Evolutionary conservation across 1,284 basidiomycete species (phyloP).

Genomic region (Mycena citricolor): DNA sequence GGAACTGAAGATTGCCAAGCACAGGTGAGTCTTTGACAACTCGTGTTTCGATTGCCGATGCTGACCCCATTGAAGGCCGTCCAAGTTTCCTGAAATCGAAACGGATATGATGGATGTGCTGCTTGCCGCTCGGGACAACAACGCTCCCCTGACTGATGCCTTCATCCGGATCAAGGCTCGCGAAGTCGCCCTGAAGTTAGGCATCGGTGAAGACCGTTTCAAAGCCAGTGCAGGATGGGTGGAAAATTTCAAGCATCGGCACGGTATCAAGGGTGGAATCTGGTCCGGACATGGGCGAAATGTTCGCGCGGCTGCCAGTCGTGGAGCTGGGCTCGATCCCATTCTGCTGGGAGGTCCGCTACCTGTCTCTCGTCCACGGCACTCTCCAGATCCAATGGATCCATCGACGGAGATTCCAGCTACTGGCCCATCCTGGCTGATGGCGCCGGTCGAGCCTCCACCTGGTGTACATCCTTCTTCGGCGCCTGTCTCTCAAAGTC

Average conservation of each 20-base stretch:
- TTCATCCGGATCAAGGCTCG: slow-evolving; percentile 73
- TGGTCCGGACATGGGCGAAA: slow-evolving; percentile 45
- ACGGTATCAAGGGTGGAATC: slow-evolving; percentile 66
- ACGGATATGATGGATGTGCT: slow-evolving; percentile 62
- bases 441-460: too few relatives aligned
- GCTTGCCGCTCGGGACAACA: slow-evolving; percentile 47
- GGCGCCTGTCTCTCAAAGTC: too few relatives aligned
- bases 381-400: too few relatives aligned
- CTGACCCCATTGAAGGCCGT: slow-evolving; percentile 45
- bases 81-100: slow-evolving; percentile 81
- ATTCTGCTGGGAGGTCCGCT: too few relatives aligned
- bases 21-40: slow-evolving; percentile 49
- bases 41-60: slow-evolving; percentile 11
- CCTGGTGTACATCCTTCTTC: too few relatives aligned
- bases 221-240: slow-evolving; percentile 91
- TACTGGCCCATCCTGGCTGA: too few relatives aligned
- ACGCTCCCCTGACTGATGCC: slow-evolving; percentile 64
- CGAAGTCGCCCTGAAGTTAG: slow-evolving; percentile 58
- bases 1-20: slow-evolving; percentile 57
- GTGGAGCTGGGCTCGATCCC: too few relatives aligned
- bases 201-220: slow-evolving; percentile 71
- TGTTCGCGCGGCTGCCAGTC: slow-evolving; percentile 14
- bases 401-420: too few relatives aligned
- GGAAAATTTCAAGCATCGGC: slow-evolving; percentile 86
- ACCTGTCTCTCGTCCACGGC: too few relatives aligned